Evolutionary conservation across 495 filamentous ascomycete genomes (phyloP).

Genomic region (Penicillium paradoxum): DNA sequence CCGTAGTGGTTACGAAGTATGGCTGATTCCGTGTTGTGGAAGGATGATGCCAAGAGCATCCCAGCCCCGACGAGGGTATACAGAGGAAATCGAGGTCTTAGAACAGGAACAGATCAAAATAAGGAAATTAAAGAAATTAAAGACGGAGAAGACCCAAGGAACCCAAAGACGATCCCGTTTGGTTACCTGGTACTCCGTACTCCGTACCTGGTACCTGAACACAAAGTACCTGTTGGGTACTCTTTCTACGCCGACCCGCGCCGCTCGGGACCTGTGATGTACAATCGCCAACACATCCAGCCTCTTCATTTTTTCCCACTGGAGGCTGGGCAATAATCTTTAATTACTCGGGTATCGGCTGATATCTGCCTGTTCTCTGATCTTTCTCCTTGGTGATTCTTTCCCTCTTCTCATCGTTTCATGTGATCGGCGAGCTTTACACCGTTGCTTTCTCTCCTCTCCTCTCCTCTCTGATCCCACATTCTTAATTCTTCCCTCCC

Average conservation of each 20-base stretch:
- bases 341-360: slow-evolving; percentile 4
- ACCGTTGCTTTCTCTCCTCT: slow-evolving; percentile 14
- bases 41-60: neutral
- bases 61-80: neutral
- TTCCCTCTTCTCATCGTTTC: slow-evolving; percentile 9
- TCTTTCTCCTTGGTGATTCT: slow-evolving; percentile 3
- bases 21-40: neutral
- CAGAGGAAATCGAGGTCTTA: neutral
- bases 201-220: neutral
- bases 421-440: slow-evolving; percentile 22
- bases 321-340: slow-evolving; percentile 3
- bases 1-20: too few species aligned
- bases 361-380: slow-evolving; percentile 5
- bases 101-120: neutral
- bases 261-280: slow-evolving; percentile 2
- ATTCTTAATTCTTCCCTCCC: slow-evolving; percentile 9
- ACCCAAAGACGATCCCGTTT: slow-evolving; percentile 17
- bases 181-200: too few species aligned
- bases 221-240: slow-evolving; percentile 1
- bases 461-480: slow-evolving; percentile 5
- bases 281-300: slow-evolving; percentile 7
- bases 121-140: neutral
- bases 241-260: slow-evolving; percentile 3
- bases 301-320: slow-evolving; percentile 8
- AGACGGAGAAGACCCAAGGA: slow-evolving; percentile 8